Percentiles rank a stretch among this genome's conserved stretches.
Evolutionary conservation across 306 rosid genomes (phyloP).

Genomic region (Vachellia pachyceras): DNA sequence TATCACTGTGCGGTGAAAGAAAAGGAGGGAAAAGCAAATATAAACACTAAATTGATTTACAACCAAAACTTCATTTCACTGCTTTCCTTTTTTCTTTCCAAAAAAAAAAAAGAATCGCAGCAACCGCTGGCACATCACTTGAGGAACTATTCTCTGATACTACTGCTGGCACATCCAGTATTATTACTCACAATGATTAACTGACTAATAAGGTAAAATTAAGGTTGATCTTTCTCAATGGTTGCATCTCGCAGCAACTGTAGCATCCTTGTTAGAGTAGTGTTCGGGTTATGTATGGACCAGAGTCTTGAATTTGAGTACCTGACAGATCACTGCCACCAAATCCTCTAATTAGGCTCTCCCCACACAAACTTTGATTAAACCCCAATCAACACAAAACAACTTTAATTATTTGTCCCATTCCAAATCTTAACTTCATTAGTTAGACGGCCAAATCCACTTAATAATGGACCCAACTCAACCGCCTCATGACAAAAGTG

Average conservation of each 20-base stretch:
- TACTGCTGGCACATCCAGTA: not conserved
- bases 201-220: constrained; percentile 19
- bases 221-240: not conserved
- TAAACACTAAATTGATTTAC: not conserved
- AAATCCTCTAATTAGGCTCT: not conserved
- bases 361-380: constrained; percentile 10
- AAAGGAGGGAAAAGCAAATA: not conserved
- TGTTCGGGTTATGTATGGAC: not conserved
- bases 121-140: too few relatives aligned
- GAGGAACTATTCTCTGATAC: not conserved
- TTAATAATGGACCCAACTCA: constrained; percentile 8
- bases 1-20: not conserved
- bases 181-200: not conserved
- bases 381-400: constrained; percentile 14
- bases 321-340: constrained; percentile 37
- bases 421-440: constrained; percentile 5
- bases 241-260: constrained; percentile 6
- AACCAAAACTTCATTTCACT: too few relatives aligned
- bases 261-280: constrained; percentile 14
- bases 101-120: too few relatives aligned
- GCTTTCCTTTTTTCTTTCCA: not conserved
- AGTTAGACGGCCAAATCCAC: constrained; percentile 35
- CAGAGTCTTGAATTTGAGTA: constrained; percentile 26
- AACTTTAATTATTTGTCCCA: not conserved
- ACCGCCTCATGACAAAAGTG: not conserved